Base-by-base conservation (phyloP, 176 grass and related monocot genomes). In the Carex littledalei region DNA sequence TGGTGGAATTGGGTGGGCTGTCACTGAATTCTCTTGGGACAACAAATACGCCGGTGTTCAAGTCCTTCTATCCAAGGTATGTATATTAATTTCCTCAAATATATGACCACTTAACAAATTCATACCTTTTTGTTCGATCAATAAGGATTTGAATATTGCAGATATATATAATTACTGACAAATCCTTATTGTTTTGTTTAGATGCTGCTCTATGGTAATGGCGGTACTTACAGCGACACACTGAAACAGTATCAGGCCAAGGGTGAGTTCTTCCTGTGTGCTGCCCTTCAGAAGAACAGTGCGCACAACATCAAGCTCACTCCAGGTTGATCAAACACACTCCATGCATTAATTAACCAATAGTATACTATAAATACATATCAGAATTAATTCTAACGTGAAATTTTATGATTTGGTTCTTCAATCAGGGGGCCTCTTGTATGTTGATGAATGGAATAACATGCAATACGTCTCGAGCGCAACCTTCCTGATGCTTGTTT, bases 21-120 rank as follows among this genome's bases (percentile, higher is more conserved):
- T 94, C 17, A 84, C 75, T 13, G 87, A 99, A 55, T 99, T 95
- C 93, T 94, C 93, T 3, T 99, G 96, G 93, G 96, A 99, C 91
- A 95, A 95, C 90, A 99, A 95, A 84, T 99, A 94, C 63, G 96
- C 96, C 13, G 96, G 93, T 13, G 20, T 99, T 50, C 96, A 94
- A 87, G 88, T 95, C 14, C 96, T 99, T 56, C 84, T 95, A 22
- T 66, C 93, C 34, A 99, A 99, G 91, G 89, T 91, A 59, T 2
- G 4, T 39, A 15, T 16, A 39, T 39, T 39, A 39, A 39, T 5
- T 66, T 43, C 55, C 8, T 84, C 39, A 62, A 65, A 12, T 50
- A 50, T 11, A 50, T 50, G 52, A 2, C 45, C 79, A 65, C 47
- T 50, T 50, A 50, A 50, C 47, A 50, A 11, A 50, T 32, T 24